Evolutionary conservation across 129 eudicot species (phyloP).

Genomic region (Silybum marianum): DNA sequence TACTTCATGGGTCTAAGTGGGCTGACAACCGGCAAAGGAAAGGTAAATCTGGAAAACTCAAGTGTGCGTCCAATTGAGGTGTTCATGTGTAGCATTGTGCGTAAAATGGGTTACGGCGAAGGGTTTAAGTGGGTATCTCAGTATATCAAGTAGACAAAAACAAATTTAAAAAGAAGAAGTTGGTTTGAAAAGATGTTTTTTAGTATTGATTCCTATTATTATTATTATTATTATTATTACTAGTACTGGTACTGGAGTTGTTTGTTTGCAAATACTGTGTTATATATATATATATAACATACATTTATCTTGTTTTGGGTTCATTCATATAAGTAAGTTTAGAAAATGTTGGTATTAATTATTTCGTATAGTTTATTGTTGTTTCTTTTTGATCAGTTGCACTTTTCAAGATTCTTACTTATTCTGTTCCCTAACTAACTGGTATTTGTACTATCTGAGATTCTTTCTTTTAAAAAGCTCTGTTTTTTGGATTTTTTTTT

Average conservation of each 20-base stretch:
- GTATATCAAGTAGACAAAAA: constrained; percentile 60
- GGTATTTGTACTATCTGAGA: neutral
- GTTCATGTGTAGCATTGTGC: constrained; percentile 95
- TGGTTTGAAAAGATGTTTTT: neutral
- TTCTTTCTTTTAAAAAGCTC: no score
- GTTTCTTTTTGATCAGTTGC: neutral
- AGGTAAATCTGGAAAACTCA: constrained; percentile 64
- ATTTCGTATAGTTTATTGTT: no score
- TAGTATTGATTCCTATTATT: no score
- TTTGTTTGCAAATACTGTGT: neutral
- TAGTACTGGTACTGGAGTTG: neutral
- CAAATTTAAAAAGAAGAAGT: neutral
- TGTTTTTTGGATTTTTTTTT: no score
- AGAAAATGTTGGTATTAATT: neutral
- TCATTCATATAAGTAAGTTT: neutral
- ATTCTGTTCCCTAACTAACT: neutral
- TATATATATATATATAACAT: neutral
- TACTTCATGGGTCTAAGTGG: constrained; percentile 65
- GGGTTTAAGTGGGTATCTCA: constrained; percentile 96
- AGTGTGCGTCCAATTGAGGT: constrained; percentile 88
- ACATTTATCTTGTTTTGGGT: neutral
- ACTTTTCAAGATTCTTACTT: neutral
- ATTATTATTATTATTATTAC: neutral
- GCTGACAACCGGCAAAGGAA: constrained; percentile 87
- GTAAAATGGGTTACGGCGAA: constrained; percentile 95